These are phyloP conservation scores for Pezizomycotina sp. DNA, from an alignment of 2,329 filamentous ascomycete species.

Conservation along the genomic window DNA sequence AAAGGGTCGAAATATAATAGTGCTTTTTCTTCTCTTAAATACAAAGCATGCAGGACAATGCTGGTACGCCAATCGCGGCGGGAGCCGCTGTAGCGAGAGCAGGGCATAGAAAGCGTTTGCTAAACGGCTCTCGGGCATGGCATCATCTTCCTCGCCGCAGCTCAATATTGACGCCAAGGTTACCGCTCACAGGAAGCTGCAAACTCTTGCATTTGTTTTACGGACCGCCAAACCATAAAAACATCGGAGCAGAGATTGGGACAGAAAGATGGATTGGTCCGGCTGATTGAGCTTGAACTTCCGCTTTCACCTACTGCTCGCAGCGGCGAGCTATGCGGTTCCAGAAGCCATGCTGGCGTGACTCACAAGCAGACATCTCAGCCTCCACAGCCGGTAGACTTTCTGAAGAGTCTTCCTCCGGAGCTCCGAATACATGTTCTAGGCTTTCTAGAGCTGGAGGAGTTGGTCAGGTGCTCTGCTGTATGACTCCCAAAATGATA, in stretches of 20 bases:
- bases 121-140: conserved; percentile 12
- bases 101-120: conserved; percentile 9
- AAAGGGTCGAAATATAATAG: no score
- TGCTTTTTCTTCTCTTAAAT: no score
- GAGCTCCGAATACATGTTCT: conserved; percentile 71
- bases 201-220: conserved; percentile 17
- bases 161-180: conserved; percentile 11
- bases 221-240: no score
- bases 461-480: conserved; percentile 61
- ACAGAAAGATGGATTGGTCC: no score
- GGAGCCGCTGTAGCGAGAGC: conserved; percentile 14
- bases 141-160: conserved; percentile 16
- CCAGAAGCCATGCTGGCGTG: no score
- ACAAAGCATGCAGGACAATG: conserved; percentile 1
- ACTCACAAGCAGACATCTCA: conserved; percentile 7
- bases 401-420: conserved; percentile 66
- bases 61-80: conserved; percentile 5
- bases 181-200: no score
- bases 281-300: no score
- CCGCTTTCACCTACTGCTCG: no score
- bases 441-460: conserved; percentile 56
- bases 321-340: no score
- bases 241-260: no score
- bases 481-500: conserved; percentile 37
- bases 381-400: conserved; percentile 32